A percentile compares a stretch with the other conserved stretches of the same genome.
Evolutionary conservation across 1,139 yeast species (phyloP).

Genomic region (Lizanozyma gosingica): DNA sequence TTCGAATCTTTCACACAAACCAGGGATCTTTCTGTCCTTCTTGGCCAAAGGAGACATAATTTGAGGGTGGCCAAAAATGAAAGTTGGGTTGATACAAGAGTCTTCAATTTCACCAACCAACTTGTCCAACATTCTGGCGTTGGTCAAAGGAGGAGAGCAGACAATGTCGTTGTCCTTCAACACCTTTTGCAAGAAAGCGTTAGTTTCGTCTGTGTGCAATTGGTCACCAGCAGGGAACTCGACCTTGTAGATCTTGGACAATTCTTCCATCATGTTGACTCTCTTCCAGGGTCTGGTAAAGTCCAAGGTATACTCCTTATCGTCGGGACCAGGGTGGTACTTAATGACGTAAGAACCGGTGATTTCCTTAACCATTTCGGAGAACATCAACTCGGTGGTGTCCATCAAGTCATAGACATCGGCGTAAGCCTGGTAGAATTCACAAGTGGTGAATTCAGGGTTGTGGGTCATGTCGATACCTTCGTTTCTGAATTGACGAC

Average conservation of each 20-base stretch:
- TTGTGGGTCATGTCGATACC: constrained; percentile 97
- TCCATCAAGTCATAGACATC: constrained; percentile 95
- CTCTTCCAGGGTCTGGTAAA: constrained; percentile 98
- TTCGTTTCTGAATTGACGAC: constrained; percentile 98
- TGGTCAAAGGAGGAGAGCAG: constrained; percentile 94
- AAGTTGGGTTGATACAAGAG: constrained; percentile 90
- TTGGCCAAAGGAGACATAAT: constrained; percentile 99
- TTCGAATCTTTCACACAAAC: constrained; percentile 96
- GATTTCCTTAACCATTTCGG: constrained; percentile 95
- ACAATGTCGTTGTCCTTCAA: constrained; percentile 76
- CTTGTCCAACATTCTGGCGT: constrained; percentile 98
- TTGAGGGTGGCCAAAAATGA: constrained; percentile 97
- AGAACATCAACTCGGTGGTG: constrained; percentile 85
- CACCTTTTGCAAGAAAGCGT: constrained; percentile 75
- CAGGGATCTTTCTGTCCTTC: constrained; percentile 85
- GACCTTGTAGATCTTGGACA: constrained; percentile 78
- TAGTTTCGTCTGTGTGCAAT: constrained; percentile 90
- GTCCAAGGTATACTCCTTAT: constrained; percentile 70
- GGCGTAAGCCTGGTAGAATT: constrained; percentile 91
- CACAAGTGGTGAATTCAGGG: constrained; percentile 97
- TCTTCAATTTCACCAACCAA: constrained; percentile 94
- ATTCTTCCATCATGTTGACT: constrained; percentile 91
- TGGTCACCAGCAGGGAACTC: constrained; percentile 94
- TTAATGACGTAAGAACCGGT: constrained; percentile 79
- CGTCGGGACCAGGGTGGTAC: constrained; percentile 88